Evolutionary conservation across 169 alveolate genomes (phyloP).

Genomic region (Fabrea salina): DNA sequence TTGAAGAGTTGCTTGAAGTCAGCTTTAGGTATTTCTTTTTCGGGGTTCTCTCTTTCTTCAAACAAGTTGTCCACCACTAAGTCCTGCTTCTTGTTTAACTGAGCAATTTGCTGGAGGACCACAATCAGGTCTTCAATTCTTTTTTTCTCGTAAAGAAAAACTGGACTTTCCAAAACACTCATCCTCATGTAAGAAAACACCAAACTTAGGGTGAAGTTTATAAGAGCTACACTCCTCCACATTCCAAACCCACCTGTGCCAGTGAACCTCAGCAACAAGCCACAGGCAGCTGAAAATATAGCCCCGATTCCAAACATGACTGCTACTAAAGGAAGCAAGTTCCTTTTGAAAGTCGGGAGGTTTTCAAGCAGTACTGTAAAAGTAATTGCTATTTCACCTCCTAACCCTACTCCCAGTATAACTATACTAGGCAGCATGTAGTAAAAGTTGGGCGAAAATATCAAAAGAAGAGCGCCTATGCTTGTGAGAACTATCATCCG

Average conservation of each 20-base stretch:
- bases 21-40: too few relatives aligned
- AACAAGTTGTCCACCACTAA: too few relatives aligned
- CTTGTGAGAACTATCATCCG: not conserved
- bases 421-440: not conserved
- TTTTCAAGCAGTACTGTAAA: not conserved
- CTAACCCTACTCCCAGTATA: not conserved
- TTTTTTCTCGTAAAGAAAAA: not conserved
- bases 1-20: too few relatives aligned
- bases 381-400: not conserved
- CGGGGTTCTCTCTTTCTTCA: too few relatives aligned
- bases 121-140: too few relatives aligned
- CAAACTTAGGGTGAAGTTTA: not conserved
- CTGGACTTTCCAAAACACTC: not conserved
- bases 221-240: not conserved
- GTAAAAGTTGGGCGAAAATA: not conserved
- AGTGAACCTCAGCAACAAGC: not conserved
- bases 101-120: too few relatives aligned
- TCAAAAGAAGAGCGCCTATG: not conserved
- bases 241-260: not conserved
- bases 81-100: too few relatives aligned
- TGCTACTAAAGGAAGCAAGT: not conserved
- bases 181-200: not conserved
- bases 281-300: not conserved
- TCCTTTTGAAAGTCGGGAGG: not conserved
- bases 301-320: not conserved